A percentile compares a stretch with the other conserved stretches of the same genome.
phyloP scores from a whole-genome alignment of 2,329 filamentous ascomycete genomes.

The Aureobasidium sp. region DNA sequence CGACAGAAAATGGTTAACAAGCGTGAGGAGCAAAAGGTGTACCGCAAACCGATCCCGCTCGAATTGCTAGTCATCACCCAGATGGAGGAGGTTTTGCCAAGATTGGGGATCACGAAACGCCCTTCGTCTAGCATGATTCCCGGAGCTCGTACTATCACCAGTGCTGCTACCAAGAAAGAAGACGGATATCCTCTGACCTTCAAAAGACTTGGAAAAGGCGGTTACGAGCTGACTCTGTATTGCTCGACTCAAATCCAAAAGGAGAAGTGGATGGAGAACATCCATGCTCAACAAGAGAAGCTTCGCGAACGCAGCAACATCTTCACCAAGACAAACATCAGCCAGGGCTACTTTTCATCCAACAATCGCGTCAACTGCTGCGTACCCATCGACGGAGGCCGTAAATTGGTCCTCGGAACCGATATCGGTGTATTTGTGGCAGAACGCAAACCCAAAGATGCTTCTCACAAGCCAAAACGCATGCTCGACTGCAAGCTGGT shows the following conservation, averaged over 20 bases:
- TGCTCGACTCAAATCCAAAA: slow-evolving; percentile 77
- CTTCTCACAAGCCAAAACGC: slow-evolving; percentile 62
- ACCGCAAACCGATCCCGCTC: slow-evolving; percentile 87
- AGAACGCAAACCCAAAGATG: slow-evolving; percentile 80
- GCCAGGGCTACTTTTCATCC: slow-evolving; percentile 84
- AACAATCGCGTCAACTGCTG: slow-evolving; percentile 90
- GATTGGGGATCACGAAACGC: slow-evolving; percentile 69
- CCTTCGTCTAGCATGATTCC: slow-evolving; percentile 78
- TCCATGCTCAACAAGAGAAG: slow-evolving; percentile 81
- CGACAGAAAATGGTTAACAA: slow-evolving; percentile 88
- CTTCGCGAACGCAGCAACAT: slow-evolving; percentile 68
- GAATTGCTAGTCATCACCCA: slow-evolving; percentile 89
- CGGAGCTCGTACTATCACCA: slow-evolving; percentile 44
- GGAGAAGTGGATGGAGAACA: slow-evolving; percentile 95
- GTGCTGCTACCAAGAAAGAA: slow-evolving; percentile 42
- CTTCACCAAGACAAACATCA: slow-evolving; percentile 59
- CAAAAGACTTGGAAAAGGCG: slow-evolving; percentile 87
- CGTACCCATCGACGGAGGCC: slow-evolving; percentile 86
- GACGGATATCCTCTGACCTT: slow-evolving; percentile 95
- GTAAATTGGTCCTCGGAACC: slow-evolving; percentile 89
- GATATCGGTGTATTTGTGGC: slow-evolving; percentile 89
- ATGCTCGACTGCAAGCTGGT: slow-evolving; percentile 82
- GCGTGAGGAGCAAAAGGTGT: slow-evolving; percentile 88
- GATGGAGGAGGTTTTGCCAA: slow-evolving; percentile 92
- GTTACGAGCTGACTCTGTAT: slow-evolving; percentile 85